Conservation (phyloP, 164 flowering plant genomes). For the Dillenia suffruticosa region DNA sequence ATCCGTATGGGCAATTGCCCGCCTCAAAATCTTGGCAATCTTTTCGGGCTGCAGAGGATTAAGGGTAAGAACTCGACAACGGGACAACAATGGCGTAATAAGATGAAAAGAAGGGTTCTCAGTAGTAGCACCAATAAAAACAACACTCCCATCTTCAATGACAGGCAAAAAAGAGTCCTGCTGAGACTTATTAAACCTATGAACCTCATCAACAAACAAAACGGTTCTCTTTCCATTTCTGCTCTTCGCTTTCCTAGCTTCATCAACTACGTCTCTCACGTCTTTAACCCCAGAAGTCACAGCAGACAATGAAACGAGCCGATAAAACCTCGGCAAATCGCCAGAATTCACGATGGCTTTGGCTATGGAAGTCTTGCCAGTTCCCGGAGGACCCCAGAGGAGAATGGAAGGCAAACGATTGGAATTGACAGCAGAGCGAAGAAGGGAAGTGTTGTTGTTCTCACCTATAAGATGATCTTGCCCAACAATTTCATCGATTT, state of each 20-base stretch:
- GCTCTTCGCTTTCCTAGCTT: constrained; percentile 41
- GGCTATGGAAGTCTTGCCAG: constrained; percentile 89
- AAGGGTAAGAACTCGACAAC: constrained; percentile 66
- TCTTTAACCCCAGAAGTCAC: constrained; percentile 83
- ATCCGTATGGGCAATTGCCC: constrained; percentile 42
- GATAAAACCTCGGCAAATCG: constrained; percentile 18
- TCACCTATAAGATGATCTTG: constrained; percentile 68
- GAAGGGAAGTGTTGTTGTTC: constrained; percentile 24
- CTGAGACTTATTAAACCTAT: constrained; percentile 82
- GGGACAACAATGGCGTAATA: constrained; percentile 72
- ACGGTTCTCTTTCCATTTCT: constrained; percentile 38
- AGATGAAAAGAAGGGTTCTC: constrained; percentile 93
- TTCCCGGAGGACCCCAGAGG: constrained; percentile 94
- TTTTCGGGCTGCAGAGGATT: constrained; percentile 46
- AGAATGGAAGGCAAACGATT: constrained; percentile 70
- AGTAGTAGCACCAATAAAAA: constrained; percentile 85
- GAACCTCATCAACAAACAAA: constrained; percentile 86
- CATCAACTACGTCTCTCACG: constrained; percentile 70
- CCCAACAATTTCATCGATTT: constrained; percentile 61
- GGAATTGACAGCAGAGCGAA: constrained; percentile 44
- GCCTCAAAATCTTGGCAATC: constrained; percentile 29
- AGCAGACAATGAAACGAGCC: constrained; percentile 69
- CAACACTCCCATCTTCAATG: constrained; percentile 78
- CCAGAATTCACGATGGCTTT: constrained; percentile 50
- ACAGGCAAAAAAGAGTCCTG: constrained; percentile 84